Base-by-base conservation (phyloP, 371 early-diverging fungal genomes). In the Chytridium lagenaria region DNA sequence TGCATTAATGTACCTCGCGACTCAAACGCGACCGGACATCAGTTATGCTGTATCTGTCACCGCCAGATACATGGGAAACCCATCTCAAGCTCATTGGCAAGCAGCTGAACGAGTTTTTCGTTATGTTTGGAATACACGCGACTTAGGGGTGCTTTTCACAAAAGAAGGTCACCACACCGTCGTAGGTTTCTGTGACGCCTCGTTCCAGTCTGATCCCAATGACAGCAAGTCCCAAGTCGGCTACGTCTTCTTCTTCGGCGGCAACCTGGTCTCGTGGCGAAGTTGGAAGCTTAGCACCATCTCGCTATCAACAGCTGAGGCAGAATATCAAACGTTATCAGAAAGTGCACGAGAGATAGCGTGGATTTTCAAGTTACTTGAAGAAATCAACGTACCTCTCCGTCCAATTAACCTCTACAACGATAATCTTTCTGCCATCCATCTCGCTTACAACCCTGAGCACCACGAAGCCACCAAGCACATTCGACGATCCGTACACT, bases 381-480 rank as follows among this genome's bases (percentile, higher is more conserved):
- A 49, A 5, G 52, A 68, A 19, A 15, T 50, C 19, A 52, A 34
- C 7, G 31, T 68, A 7, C 2, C 2, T 19, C 52, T 34, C 2
- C 16, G 38, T 3, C 68, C 68, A 44, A 31, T 51, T 31, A 68
- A 3, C n/a, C 23, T 68, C 12, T 51, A 33, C 34, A 52, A 50
- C 28, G 68, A 68, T 36, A 68, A 68, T 31, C 23, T 33, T 26
- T 2, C 55, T 3, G 51, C 55, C 28, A 51, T 68, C 28, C 10
- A n/a, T 28, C 28, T 68, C 31, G 52, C 52, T 2, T 16, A 3
- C n/a, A 68, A 68, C 52, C 68, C 68, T 36, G 57, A 34, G 22
- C 31, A 23, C 52, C 68, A 68, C 22, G 68, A 68, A 19, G 15
- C 31, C 3, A 68, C 68, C 23, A 68, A 68, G 52, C 68, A 68